Evolutionary conservation across 495 filamentous ascomycete genomes (phyloP), one percentile per base, ranked within the genome.

Genomic region (Corynascus novoguineensis): DNA sequence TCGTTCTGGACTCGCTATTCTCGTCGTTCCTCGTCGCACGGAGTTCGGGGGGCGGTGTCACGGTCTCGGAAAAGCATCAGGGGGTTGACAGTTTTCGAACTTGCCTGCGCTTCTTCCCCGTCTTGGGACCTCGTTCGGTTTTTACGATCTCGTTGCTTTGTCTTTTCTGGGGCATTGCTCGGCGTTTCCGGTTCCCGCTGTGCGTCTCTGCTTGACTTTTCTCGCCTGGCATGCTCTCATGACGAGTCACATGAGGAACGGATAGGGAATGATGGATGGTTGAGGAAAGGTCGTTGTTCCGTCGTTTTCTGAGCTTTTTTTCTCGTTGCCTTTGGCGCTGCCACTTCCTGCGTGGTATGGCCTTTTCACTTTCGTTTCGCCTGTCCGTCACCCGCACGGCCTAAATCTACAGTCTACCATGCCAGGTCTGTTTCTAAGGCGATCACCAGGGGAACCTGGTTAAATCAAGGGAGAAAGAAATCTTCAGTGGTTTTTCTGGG

Each of bases 181-280:
- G 60, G 60, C 53, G 60, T 63, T 44, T 53, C 45, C 29, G 53
- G 60, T 55, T 22, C n/a, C 38, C 55, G 50, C 44, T 47, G 10
- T 29, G 51, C 44, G 50, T n/a, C n/a, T 44, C 34, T 28, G 19
- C 42, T 50, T 41, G 22, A 21, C 50, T n/a, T 58, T 55, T 19
- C 24, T 53, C 17, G 24, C 35, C 14, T 50, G 46, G 38, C 53
- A 31, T 42, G 25, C 40, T 38, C 41, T 56, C 54, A 56, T 55
- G 37, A 44, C 51, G 50, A 29, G 44, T 41, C 19, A 45, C 58
- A 48, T 53, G 52, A 54, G 54, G 46, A 60, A 42, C 32, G 53
- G 53, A 51, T 50, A n/a, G 53, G 54, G n/a, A n/a, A 47, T 53
- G 53, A 57, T 31, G 53, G 53, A 42, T 47, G 58, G 47, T 40